Base-by-base conservation (phyloP, 495 filamentous ascomycete species). In the Talaromyces ruber region DNA sequence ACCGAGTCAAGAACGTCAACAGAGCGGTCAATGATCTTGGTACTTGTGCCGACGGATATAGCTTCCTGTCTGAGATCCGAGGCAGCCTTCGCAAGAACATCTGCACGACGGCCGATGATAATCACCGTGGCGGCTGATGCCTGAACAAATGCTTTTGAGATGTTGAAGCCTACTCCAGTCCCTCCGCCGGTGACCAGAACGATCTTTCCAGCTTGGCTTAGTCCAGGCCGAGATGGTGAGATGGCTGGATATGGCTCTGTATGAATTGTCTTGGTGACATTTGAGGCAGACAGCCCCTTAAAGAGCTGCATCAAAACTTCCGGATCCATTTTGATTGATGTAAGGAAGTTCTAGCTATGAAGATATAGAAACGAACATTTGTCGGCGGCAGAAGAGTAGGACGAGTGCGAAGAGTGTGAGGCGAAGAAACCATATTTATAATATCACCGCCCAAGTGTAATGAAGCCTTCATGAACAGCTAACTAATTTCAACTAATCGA, bases 81-180 rank as follows among this genome's bases (percentile, higher is more conserved):
- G 3, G 71, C 68, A 3, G 79, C 73, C 32, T 75, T 68, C 52
- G 83, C 71, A 1, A 88, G 79, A 4, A 79, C 69, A 22, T 82
- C 77, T 55, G 73, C 67, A 24, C 86, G 79, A 2, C 88, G 78
- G n/a, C 86, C 87, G 39, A 90, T 68, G 64, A 92, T 83, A 75
- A 53, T 58, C 6, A 58, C 26, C 1, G 56, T 58, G 12, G 34
- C 28, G 25, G 26, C 56, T 28, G 56, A 28, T 16, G 70, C 63
- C 8, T 45, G 56, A 50, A 70, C 67, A 34, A 74, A 70, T 28
- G 62, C 43, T 26, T 53, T 34, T 24, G 72, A 68, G 12, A 70
- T 71, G 21, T 60, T 63, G 6, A 52, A 45, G 34, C 74, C 73
- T 58, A 77, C 70, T 12, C 74, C 74, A 9, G 67, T 61, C 1